Conservation (phyloP, 148 eudicot species). For the Pouteria glomerata region DNA sequence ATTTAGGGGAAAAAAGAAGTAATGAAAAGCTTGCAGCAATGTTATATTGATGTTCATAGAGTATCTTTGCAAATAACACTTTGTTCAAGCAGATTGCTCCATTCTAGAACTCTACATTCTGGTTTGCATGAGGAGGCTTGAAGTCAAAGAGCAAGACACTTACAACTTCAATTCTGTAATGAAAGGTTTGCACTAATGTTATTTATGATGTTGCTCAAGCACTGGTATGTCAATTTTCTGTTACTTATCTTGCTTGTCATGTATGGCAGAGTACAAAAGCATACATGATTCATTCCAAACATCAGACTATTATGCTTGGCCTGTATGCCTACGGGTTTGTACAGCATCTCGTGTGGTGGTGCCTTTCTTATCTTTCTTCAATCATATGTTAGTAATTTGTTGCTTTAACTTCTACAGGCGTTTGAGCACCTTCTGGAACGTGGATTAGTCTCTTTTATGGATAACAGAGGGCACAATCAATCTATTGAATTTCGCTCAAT, state of each 20-base stretch:
- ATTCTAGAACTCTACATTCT: constrained; percentile 70
- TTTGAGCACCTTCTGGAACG: constrained; percentile 82
- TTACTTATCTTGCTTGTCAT: neutral
- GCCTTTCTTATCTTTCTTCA: neutral
- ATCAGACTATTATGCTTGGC: constrained; percentile 67
- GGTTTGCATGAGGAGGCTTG: constrained; percentile 91
- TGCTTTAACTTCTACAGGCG: constrained; percentile 44
- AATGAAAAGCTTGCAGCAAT: no score
- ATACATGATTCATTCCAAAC: constrained; percentile 71
- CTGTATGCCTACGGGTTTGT: constrained; percentile 79
- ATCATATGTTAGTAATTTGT: constrained; percentile 5
- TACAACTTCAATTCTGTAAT: constrained; percentile 82
- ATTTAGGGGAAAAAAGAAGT: no score
- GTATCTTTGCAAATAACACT: no score
- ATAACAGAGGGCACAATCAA: constrained; percentile 66
- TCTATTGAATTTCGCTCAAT: constrained; percentile 76
- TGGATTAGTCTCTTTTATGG: constrained; percentile 56
- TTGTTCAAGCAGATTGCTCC: constrained; percentile 70
- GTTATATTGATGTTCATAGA: no score
- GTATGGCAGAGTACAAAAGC: constrained; percentile 71
- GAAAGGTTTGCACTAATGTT: constrained; percentile 51
- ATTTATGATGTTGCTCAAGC: neutral
- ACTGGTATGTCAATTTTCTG: neutral
- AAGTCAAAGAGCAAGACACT: constrained; percentile 67
- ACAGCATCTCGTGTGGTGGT: neutral